Conservation (phyloP, 345 rosid species). For the Murraya paniculata region DNA sequence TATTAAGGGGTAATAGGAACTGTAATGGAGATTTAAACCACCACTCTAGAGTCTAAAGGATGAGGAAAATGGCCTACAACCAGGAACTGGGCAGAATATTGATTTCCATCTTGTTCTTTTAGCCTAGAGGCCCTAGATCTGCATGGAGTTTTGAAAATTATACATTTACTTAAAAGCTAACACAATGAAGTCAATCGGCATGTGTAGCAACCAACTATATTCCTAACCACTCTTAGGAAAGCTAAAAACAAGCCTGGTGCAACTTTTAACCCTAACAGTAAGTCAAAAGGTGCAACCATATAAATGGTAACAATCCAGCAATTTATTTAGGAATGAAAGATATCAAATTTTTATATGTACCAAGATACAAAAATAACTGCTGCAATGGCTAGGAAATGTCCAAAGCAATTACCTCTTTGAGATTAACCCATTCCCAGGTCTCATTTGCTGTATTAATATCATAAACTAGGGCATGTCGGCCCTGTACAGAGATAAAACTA, state of each 20-base stretch:
- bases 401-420: conserved; percentile 64
- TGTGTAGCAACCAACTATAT: background rate
- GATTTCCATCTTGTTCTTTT: background rate
- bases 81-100: background rate
- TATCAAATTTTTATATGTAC: background rate
- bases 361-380: background rate
- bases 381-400: background rate
- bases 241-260: background rate
- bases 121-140: background rate
- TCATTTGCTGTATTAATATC: conserved; percentile 60
- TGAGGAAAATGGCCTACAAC: background rate
- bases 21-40: background rate
- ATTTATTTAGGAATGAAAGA: background rate
- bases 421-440: conserved; percentile 98
- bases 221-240: background rate
- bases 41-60: background rate
- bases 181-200: background rate
- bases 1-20: background rate
- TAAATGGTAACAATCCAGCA: background rate
- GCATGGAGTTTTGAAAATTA: background rate
- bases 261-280: background rate
- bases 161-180: background rate
- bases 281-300: background rate
- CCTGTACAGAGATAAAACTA: conserved; percentile 49
- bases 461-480: conserved; percentile 87